Evolutionary conservation across 768 basidiomycete genomes (phyloP).

Genomic region (Pulveroboletus frians): DNA sequence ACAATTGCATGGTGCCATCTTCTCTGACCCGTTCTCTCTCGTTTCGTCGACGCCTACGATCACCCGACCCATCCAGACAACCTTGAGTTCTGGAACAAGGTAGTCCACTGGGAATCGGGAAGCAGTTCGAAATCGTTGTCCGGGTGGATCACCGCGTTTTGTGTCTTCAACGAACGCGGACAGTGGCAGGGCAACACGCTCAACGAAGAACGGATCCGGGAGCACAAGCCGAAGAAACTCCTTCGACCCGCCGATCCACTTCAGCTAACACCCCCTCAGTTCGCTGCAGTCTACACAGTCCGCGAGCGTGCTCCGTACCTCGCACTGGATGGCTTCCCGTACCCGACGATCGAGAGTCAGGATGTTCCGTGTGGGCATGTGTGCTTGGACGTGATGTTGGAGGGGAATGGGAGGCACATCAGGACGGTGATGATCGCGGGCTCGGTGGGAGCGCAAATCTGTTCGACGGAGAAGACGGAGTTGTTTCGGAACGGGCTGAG

Average conservation of each 20-base stretch:
- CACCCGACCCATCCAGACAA: too few species aligned
- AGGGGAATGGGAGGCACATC: conserved; percentile 22
- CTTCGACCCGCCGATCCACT: conserved; percentile 27
- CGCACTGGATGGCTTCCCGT: conserved; percentile 26
- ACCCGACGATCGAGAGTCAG: conserved; percentile 25
- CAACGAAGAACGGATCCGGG: conserved; percentile 8
- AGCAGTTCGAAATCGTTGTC: too few species aligned
- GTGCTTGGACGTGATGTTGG: conserved; percentile 26
- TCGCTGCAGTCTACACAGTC: conserved; percentile 23
- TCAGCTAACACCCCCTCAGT: conserved; percentile 21
- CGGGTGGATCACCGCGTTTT: too few species aligned
- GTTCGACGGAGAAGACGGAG: conserved; percentile 27
- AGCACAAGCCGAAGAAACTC: conserved; percentile 30
- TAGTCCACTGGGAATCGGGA: too few species aligned
- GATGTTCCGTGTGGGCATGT: conserved; percentile 29
- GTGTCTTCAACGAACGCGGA: conserved; percentile 22
- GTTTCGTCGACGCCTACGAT: conserved; percentile 36
- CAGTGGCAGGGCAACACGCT: conserved; percentile 27
- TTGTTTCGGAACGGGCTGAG: conserved; percentile 27
- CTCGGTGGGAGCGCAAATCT: conserved; percentile 26
- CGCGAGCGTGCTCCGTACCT: conserved; percentile 20
- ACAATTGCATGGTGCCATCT: conserved; percentile 38
- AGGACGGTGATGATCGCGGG: conserved; percentile 30
- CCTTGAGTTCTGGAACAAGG: too few species aligned
- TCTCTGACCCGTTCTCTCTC: conserved; percentile 35